Evolutionary conservation across 768 basidiomycete genomes (phyloP), one percentile per base, ranked within the genome.

Genomic region (Solioccasus polychromus): DNA sequence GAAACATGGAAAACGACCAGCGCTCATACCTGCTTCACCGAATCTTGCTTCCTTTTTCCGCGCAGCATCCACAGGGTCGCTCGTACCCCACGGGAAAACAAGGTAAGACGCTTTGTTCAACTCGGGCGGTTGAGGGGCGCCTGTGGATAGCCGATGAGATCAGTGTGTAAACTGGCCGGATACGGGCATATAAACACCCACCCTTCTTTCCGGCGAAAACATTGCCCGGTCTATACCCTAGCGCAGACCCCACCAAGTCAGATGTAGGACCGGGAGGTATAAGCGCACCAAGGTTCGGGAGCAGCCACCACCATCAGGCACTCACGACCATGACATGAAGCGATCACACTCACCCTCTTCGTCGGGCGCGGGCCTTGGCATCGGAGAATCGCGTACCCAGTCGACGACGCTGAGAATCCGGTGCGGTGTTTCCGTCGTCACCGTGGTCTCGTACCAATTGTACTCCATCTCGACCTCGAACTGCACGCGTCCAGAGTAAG

Each of bases 401-500:
- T 98, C 95, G 50, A 95, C 89, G 29, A 94, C 91, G 22, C 86
- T 83, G 58, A 97, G 70, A 54, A 93, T 83, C 50, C 82, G 77
- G 61, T 92, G 84, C 20, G 91, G 88, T n/a, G 75, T 65, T 22
- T 69, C 62, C 2, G 80, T 82, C 10, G 88, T 83, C 31, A 99
- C 84, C 18, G 89, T 77, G 4, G 92, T 80, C 65, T 97, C 92
- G 57, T 98, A 98, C 91, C 91, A 95, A 68, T 93, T 97, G 69
- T 96, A 83, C 59, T 83, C 61, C 87, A 95, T 91, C 75, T 92
- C 88, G 36, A 95, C 86, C 61, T 93, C 91, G 58, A 93, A 87
- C 82, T 86, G 10, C n/a, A n/a, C n/a, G n/a, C n/a, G n/a, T n/a
- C 45, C 14, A 18, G 34, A 7, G n/a, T 5, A n/a, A 58, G 49